Evolutionary conservation across 2,329 filamentous ascomycete genomes (phyloP).

Genomic region (Beauveria asiatica): DNA sequence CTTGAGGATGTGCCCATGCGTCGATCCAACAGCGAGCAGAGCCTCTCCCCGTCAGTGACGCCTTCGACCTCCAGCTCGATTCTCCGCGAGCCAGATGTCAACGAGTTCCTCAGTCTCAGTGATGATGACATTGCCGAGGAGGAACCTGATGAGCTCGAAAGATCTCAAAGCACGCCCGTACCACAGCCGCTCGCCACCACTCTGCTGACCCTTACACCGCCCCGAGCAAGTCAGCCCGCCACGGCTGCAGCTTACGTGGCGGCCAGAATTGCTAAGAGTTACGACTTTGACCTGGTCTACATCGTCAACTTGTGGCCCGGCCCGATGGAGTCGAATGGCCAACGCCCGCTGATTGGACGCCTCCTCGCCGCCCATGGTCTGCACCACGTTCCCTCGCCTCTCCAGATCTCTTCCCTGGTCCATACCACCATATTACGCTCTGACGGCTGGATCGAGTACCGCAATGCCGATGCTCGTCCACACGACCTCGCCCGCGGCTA

Average conservation of each 20-base stretch:
- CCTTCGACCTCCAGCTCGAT: slow-evolving; percentile 25
- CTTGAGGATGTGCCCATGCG: slow-evolving; percentile 19
- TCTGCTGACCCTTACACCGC: slow-evolving; percentile 37
- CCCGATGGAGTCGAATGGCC: not conserved
- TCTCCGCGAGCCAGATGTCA: slow-evolving; percentile 42
- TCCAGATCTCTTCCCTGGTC: slow-evolving; percentile 41
- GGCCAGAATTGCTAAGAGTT: slow-evolving; percentile 45
- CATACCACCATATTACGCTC: slow-evolving; percentile 41
- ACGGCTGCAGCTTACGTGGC: slow-evolving; percentile 44
- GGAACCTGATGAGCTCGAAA: slow-evolving; percentile 15
- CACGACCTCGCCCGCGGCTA: slow-evolving; percentile 44
- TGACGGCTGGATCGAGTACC: slow-evolving; percentile 45
- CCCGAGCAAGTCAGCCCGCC: slow-evolving; percentile 34
- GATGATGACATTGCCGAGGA: slow-evolving; percentile 51
- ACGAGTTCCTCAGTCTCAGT: slow-evolving; percentile 45
- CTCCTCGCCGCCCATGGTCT: slow-evolving; percentile 48
- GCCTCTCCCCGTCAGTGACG: slow-evolving; percentile 21
- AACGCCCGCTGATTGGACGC: slow-evolving; percentile 34
- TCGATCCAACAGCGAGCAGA: slow-evolving; percentile 23
- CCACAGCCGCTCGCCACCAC: slow-evolving; percentile 21
- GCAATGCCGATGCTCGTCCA: slow-evolving; percentile 30
- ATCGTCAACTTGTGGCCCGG: slow-evolving; percentile 50
- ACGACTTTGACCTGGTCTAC: slow-evolving; percentile 51
- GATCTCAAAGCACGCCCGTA: slow-evolving; percentile 17
- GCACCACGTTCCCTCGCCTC: slow-evolving; percentile 40